Evolutionary conservation across 2,329 filamentous ascomycete species (phyloP), one percentile per base, ranked within the genome.

Genomic region (Elsinoe ampelina): DNA sequence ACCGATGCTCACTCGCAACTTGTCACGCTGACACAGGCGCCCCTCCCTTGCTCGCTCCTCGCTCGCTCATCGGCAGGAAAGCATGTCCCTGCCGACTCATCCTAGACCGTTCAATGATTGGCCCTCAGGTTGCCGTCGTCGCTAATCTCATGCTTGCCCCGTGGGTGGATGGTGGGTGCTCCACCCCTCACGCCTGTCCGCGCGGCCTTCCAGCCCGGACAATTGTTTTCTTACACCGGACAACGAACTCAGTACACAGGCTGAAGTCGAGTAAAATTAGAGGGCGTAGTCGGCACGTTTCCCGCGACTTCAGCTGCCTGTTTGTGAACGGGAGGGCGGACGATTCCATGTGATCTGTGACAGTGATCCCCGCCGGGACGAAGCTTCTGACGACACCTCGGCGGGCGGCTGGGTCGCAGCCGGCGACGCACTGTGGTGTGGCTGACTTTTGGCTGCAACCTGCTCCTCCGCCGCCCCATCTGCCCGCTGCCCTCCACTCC

Each of bases 401-500:
- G 39, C 26, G 55, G 22, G 41, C 19, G 38, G 22, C 26, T 48
- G 43, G 43, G 45, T 35, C 13, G 43, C 45, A 39, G 15, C 20
- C 20, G 15, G 42, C 13, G n/a, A n/a, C n/a, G n/a, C n/a, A n/a
- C n/a, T n/a, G 38, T 30, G 19, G 52, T 55, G 20, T 45, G 41
- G 41, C 41, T 50, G 55, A 45, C 54, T 45, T 22, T 36, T 26
- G 26, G 38, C 15, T 34, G 15, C 26, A 6, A n/a, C 36, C 34
- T 20, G 55, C 32, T 39, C 51, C 47, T 26, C 50, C 56, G 50
- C 32, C 41, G 20, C 51, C 51, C 38, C 45, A 13, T 52, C 38
- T 45, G 15, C 38, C 45, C 55, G 50, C 56, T 54, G 57, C 51
- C 43, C 51, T 57, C 57, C 12, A 17, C n/a, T 26, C 17, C 32